These are phyloP conservation scores for Exsudoporus frostii DNA, from an alignment of 768 basidiomycete genomes.

Conservation along the genomic window DNA sequence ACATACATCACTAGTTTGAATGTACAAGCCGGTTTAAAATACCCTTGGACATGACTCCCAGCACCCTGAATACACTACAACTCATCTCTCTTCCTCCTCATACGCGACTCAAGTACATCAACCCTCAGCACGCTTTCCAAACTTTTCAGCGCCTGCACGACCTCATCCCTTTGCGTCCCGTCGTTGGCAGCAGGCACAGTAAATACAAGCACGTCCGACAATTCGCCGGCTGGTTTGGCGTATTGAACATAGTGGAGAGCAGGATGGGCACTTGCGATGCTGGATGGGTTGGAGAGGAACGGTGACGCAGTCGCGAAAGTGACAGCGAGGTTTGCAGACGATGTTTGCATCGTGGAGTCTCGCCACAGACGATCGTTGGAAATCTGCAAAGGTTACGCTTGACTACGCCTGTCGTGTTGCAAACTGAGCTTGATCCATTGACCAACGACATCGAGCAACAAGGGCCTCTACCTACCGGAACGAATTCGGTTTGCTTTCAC, in stretches of 20 bases:
- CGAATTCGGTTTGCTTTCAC: neutral
- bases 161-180: slow-evolving; percentile 2
- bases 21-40: neutral
- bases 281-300: slow-evolving; percentile 22
- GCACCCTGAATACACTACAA: slow-evolving; percentile 10
- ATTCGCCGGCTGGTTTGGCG: slow-evolving; percentile 17
- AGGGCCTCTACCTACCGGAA: neutral
- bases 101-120: slow-evolving; percentile 21
- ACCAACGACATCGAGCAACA: neutral
- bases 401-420: neutral
- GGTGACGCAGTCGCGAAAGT: slow-evolving; percentile 27
- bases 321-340: slow-evolving; percentile 25
- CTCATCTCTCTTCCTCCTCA: slow-evolving; percentile 26
- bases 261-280: slow-evolving; percentile 19
- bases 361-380: neutral
- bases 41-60: neutral
- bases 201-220: slow-evolving; percentile 24
- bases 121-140: slow-evolving; percentile 22
- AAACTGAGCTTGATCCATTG: neutral
- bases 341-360: slow-evolving; percentile 3
- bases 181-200: slow-evolving; percentile 5
- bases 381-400: neutral
- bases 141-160: slow-evolving; percentile 14
- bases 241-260: slow-evolving; percentile 24
- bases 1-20: neutral